Conservation (phyloP, 805 yeast species). For the Barnettozyma salicaria region DNA sequence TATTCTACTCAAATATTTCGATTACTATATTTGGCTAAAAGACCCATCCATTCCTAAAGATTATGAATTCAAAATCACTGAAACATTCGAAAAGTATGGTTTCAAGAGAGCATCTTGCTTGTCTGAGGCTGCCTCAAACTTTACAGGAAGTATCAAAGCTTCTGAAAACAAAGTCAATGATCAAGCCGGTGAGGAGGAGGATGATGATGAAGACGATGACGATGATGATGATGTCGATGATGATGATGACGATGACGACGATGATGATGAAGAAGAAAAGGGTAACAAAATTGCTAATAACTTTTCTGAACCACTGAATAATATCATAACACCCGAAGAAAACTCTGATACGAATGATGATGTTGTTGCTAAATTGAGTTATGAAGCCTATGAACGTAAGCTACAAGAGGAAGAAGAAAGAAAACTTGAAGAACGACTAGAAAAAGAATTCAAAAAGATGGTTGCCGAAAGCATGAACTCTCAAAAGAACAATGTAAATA, state of each 20-base stretch:
- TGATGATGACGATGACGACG: slow-evolving; percentile 18
- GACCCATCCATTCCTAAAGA: slow-evolving; percentile 58
- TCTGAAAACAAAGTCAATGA: slow-evolving; percentile 25
- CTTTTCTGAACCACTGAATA: not conserved
- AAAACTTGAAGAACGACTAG: slow-evolving; percentile 46
- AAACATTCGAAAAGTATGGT: slow-evolving; percentile 34
- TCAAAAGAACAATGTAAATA: slow-evolving; percentile 11
- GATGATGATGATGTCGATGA: slow-evolving; percentile 25
- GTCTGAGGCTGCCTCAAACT: slow-evolving; percentile 37
- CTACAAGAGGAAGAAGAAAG: slow-evolving; percentile 36
- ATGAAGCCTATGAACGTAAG: slow-evolving; percentile 34
- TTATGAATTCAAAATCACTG: slow-evolving; percentile 45
- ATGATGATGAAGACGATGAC: slow-evolving; percentile 13
- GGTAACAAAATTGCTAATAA: slow-evolving; percentile 12
- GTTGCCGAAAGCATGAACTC: slow-evolving; percentile 45
- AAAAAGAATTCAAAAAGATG: slow-evolving; percentile 48
- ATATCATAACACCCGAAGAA: slow-evolving; percentile 14
- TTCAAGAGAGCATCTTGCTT: slow-evolving; percentile 33
- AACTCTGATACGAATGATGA: slow-evolving; percentile 27
- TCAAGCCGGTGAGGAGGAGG: slow-evolving; percentile 30
- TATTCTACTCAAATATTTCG: slow-evolving; percentile 52
- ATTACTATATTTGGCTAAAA: slow-evolving; percentile 64
- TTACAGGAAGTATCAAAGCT: slow-evolving; percentile 30
- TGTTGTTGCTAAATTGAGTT: slow-evolving; percentile 29
- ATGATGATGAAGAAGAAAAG: slow-evolving; percentile 27